A percentile compares a stretch with the other conserved stretches of the same genome.
These are phyloP conservation scores for Talaromyces nanjingensis DNA, from an alignment of 495 filamentous ascomycete species.

Conservation along the genomic window DNA sequence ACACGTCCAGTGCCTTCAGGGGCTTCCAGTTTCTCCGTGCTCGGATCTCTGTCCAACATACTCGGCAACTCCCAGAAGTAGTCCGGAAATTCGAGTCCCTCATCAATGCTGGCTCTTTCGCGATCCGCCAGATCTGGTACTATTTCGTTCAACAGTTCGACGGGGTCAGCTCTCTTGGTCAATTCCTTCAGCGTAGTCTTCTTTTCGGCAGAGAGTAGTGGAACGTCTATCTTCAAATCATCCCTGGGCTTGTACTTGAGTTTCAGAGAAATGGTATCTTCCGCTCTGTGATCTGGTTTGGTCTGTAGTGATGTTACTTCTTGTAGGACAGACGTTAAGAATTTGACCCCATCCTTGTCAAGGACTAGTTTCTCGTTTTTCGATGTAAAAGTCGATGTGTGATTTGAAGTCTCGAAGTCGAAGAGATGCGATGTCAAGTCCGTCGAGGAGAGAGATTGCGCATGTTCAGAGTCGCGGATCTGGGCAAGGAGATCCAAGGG, in stretches of 20 bases:
- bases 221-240: slow-evolving; percentile 42
- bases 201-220: slow-evolving; percentile 43
- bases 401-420: background rate
- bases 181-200: slow-evolving; percentile 13
- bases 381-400: background rate
- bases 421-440: background rate
- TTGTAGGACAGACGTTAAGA: background rate
- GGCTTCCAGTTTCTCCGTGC: slow-evolving; percentile 17
- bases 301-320: slow-evolving; percentile 4
- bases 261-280: background rate
- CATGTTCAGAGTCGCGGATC: background rate
- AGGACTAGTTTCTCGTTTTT: slow-evolving; percentile 4
- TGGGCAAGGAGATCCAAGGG: slow-evolving; percentile 17
- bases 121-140: background rate
- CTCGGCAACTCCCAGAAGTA: slow-evolving; percentile 22
- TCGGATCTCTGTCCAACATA: slow-evolving; percentile 18
- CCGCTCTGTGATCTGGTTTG: background rate
- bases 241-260: background rate
- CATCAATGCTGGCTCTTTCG: slow-evolving; percentile 22
- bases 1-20: slow-evolving; percentile 10
- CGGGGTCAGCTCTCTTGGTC: background rate
- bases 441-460: background rate
- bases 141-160: background rate
- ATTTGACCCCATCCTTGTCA: slow-evolving; percentile 7
- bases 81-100: slow-evolving; percentile 37